A percentile compares a stretch with the other conserved stretches of the same genome.
phyloP scores from a whole-genome alignment of 2,329 filamentous ascomycete genomes.

The Pseudocercospora eumusae region DNA sequence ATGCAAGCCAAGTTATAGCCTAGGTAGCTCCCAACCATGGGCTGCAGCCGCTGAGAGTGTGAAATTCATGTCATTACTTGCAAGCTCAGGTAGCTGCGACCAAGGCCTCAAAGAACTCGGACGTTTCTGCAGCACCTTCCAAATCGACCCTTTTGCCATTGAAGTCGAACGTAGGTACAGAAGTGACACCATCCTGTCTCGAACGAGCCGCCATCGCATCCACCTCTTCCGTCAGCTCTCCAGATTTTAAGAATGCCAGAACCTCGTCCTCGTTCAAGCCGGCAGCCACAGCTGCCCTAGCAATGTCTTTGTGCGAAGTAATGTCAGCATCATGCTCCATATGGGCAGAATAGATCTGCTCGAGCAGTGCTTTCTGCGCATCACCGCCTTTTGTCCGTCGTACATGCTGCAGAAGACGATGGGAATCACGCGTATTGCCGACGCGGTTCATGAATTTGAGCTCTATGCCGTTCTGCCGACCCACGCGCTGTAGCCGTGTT shows the following conservation, averaged over 20 bases:
- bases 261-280: constrained; percentile 28
- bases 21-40: background rate
- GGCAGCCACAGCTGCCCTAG: constrained; percentile 27
- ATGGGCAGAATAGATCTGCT: constrained; percentile 36
- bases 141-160: constrained; percentile 19
- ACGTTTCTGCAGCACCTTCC: constrained; percentile 24
- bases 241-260: constrained; percentile 14
- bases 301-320: constrained; percentile 31
- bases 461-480: constrained; percentile 39
- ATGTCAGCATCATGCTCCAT: constrained; percentile 41
- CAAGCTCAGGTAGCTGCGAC: constrained; percentile 8
- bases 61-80: background rate
- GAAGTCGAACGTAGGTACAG: constrained; percentile 43
- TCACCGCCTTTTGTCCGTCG: constrained; percentile 20
- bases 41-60: background rate
- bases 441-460: constrained; percentile 41
- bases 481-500: constrained; percentile 36
- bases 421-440: constrained; percentile 42
- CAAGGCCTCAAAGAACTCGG: constrained; percentile 24
- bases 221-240: constrained; percentile 16
- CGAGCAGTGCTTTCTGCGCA: constrained; percentile 30
- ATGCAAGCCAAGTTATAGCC: constrained; percentile 22
- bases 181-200: constrained; percentile 17
- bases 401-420: constrained; percentile 39
- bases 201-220: constrained; percentile 20